These are phyloP conservation scores for Sarcomyxa edulis DNA, from an alignment of 768 basidiomycete species.

Conservation along the genomic window DNA sequence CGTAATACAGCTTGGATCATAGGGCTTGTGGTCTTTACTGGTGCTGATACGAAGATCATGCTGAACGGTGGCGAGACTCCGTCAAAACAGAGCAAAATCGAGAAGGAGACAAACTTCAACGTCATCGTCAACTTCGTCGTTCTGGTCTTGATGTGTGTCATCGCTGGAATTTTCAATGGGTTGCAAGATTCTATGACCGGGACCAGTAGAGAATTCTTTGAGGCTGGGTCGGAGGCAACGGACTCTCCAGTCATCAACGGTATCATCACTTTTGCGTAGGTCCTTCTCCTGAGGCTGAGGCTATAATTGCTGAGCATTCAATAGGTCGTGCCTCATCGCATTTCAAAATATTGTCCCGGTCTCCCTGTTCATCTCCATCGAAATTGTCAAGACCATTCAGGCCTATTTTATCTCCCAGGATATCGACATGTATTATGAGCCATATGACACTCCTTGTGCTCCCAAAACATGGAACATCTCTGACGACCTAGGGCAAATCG, in stretches of 20 bases:
- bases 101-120: slow-evolving; percentile 98
- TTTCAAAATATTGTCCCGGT: slow-evolving; percentile 98
- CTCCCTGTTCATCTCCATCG: slow-evolving; percentile 94
- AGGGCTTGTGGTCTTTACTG: slow-evolving; percentile 91
- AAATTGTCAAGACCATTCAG: slow-evolving; percentile 97
- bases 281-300: too few relatives aligned
- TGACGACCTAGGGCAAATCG: slow-evolving; percentile 97
- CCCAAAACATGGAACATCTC: slow-evolving; percentile 99
- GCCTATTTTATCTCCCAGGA: slow-evolving; percentile 97
- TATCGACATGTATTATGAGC: slow-evolving; percentile 91
- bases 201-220: slow-evolving; percentile 73
- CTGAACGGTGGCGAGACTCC: slow-evolving; percentile 90
- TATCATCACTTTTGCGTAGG: slow-evolving; percentile 88
- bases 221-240: slow-evolving; percentile 59
- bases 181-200: slow-evolving; percentile 51
- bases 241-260: slow-evolving; percentile 61
- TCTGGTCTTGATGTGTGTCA: slow-evolving; percentile 69
- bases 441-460: slow-evolving; percentile 82
- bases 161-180: slow-evolving; percentile 75
- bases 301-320: too few relatives aligned
- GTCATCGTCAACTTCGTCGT: slow-evolving; percentile 90
- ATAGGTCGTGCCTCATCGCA: slow-evolving; percentile 85
- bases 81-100: slow-evolving; percentile 96
- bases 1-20: slow-evolving; percentile 92
- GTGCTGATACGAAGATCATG: slow-evolving; percentile 90